These are phyloP conservation scores for Colletotrichum sp. DNA, from an alignment of 2,329 filamentous ascomycete species.

Conservation along the genomic window DNA sequence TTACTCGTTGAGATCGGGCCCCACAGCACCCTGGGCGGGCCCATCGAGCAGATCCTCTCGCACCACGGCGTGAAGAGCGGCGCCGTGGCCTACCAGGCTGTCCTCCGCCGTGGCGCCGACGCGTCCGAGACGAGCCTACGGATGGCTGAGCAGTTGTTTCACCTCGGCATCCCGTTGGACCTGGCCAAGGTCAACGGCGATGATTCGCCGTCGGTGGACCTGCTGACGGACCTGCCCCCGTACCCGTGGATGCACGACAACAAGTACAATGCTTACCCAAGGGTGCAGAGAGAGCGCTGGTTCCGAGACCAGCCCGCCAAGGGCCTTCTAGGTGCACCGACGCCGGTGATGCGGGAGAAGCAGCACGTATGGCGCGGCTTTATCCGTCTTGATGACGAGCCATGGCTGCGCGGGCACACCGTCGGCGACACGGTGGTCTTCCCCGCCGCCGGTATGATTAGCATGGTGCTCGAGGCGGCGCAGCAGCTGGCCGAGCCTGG, in stretches of 20 bases:
- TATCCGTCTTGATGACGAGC: constrained; percentile 15
- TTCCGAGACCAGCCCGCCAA: not conserved
- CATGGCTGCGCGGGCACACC: constrained; percentile 46
- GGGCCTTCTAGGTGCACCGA: not conserved
- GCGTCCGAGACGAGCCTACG: constrained; percentile 41
- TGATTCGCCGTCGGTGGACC: not conserved
- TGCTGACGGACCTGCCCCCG: constrained; percentile 5
- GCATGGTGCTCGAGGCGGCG: constrained; percentile 25
- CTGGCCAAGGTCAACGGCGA: not conserved
- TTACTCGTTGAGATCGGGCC: constrained; percentile 33
- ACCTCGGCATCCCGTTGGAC: not conserved
- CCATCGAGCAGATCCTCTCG: constrained; percentile 31
- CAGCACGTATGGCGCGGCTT: not conserved
- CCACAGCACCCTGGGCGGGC: constrained; percentile 32
- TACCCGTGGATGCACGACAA: constrained; percentile 12
- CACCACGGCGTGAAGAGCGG: not conserved
- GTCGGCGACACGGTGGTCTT: constrained; percentile 47
- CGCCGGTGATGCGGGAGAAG: constrained; percentile 42
- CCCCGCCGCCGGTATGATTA: constrained; percentile 39
- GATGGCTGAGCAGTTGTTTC: constrained; percentile 36
- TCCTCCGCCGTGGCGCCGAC: not conserved
- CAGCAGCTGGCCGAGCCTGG: constrained; percentile 7
- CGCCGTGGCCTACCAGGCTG: not conserved
- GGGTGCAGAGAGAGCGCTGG: not conserved
- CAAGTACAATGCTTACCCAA: not conserved